Conservation (phyloP, 345 rosid genomes). For the Lepidium sativum region DNA sequence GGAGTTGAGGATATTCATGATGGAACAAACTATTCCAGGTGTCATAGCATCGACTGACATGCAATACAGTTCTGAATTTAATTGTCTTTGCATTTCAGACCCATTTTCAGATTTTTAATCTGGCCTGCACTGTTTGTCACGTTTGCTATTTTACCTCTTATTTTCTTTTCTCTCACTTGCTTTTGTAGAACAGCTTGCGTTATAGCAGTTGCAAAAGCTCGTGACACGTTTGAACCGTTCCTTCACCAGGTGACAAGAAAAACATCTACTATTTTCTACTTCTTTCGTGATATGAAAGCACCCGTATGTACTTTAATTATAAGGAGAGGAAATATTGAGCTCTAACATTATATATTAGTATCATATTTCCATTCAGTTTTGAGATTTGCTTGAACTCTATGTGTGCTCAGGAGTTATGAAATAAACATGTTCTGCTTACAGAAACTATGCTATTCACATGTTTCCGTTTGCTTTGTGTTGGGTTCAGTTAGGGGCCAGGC, state of each 20-base stretch:
- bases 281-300: background rate
- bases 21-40: conserved; percentile 96
- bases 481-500: conserved; percentile 70
- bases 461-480: conserved; percentile 14
- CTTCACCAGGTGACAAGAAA: conserved; percentile 65
- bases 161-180: conserved; percentile 1
- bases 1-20: conserved; percentile 98
- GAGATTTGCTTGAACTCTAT: background rate
- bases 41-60: conserved; percentile 4
- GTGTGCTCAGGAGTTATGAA: background rate
- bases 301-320: background rate
- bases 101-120: background rate
- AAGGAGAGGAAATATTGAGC: background rate
- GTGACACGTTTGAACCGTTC: conserved; percentile 89
- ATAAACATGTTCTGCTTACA: conserved; percentile 1
- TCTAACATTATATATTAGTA: background rate
- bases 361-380: background rate
- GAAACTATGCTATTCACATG: conserved; percentile 1
- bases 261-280: conserved; percentile 1
- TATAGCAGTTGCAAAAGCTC: conserved; percentile 97
- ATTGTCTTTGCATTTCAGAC: conserved; percentile 12
- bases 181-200: conserved; percentile 81
- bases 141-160: conserved; percentile 6
- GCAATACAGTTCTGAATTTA: conserved; percentile 1
- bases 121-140: background rate